Base-by-base conservation (phyloP, 805 yeast genomes). In the Komagataella kurtzmanii region DNA sequence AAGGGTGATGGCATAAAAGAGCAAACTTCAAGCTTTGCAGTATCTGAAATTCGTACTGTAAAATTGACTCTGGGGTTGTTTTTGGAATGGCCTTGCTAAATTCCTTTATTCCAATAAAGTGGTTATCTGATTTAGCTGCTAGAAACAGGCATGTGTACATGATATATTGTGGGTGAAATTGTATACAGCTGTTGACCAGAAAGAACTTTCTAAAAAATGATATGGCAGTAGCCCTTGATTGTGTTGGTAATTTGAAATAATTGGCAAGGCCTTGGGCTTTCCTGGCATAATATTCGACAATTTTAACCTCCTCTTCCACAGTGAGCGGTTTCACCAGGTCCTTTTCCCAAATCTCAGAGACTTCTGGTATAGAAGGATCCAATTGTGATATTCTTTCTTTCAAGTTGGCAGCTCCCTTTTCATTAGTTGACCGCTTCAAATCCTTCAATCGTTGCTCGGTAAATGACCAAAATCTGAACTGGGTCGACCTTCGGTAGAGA, bases 121-220 rank as follows among this genome's bases (percentile, higher is more conserved):
- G 83, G 67, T 93, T 91, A 61, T 93, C 99, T 17, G 90, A 79
- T 66, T 93, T 93, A 46, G 97, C 90, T 5, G 97, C 96, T 40
- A 93, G 70, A 63, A 89, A 93, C 10, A 93, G 76, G 55, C 96
- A 84, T 1, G 95, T 84, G 51, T 80, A 76, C 67, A 93, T 73
- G 17, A 93, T 74, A 54, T 81, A 77, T 60, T 87, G 86, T 8
- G 99, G 99, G 59, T 88, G 93, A 59, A 77, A 79, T 57, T 88
- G 89, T 88, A 89, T 82, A 24, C 86, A 91, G 24, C 91, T 82
- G 63, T 89, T 81, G 21, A 75, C 74, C 44, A 93, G 70, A 64
- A 83, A 93, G 64, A 93, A 93, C 61, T 83, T 80, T 61, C 82
- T 79, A 63, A 93, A 79, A 61, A 84, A 93, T 6, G 88, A 74